Evolutionary conservation across 768 basidiomycete species (phyloP).

Genomic region (Dacryopinax spathularia): DNA sequence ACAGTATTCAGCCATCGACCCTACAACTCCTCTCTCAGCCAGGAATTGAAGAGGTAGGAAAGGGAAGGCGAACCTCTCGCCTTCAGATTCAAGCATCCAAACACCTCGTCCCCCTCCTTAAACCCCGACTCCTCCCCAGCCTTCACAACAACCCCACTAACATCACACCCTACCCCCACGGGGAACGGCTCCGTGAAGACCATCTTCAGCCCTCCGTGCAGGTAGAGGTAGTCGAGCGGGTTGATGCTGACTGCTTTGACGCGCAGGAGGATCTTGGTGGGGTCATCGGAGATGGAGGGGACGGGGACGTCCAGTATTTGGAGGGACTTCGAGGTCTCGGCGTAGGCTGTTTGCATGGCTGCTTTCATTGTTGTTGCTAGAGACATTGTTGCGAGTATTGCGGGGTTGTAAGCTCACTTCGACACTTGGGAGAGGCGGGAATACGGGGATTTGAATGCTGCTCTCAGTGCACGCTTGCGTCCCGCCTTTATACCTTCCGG

Average conservation of each 20-base stretch:
- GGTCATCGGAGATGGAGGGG: background rate
- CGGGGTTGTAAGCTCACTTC: too few relatives aligned
- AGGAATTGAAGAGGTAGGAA: too few relatives aligned
- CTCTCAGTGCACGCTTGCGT: too few relatives aligned
- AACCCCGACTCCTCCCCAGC: background rate
- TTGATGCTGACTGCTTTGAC: background rate
- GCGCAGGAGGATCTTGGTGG: background rate
- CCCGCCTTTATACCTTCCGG: too few relatives aligned
- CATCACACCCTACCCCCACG: background rate
- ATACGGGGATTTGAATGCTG: too few relatives aligned
- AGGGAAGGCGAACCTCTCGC: background rate
- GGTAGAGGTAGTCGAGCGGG: background rate
- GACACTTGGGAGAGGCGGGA: too few relatives aligned
- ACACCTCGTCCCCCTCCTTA: background rate
- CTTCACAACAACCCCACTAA: background rate
- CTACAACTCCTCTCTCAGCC: background rate
- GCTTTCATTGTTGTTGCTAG: background rate
- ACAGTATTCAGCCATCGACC: background rate
- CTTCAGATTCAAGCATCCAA: background rate
- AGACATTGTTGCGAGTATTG: background rate
- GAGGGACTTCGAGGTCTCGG: background rate
- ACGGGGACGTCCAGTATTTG: background rate
- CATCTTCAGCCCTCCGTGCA: background rate
- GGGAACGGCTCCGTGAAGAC: background rate
- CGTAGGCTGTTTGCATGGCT: background rate